phyloP scores from a whole-genome alignment of 352 stramenopile species.

The Globisporangium yorkense region DNA sequence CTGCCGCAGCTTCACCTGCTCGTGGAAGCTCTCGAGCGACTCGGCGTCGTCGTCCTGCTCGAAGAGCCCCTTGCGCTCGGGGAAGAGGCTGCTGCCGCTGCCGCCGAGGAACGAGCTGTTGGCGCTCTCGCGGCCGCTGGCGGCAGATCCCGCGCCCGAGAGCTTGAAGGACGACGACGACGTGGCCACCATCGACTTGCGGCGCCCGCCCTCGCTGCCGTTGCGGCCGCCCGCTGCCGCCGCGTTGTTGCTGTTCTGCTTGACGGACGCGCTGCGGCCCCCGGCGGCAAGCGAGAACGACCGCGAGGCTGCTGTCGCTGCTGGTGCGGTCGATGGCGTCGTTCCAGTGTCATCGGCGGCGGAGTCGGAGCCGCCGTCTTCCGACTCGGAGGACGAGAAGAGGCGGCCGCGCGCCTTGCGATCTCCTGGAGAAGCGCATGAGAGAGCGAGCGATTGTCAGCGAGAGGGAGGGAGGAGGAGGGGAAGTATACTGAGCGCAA shows the following conservation, averaged over 20 bases:
- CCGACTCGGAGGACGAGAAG: conserved; percentile 19
- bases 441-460: neutral
- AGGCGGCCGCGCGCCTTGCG: conserved; percentile 14
- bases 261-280: conserved; percentile 8
- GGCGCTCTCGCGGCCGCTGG: conserved; percentile 1
- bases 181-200: conserved; percentile 9
- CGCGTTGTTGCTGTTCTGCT: conserved; percentile 5
- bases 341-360: conserved; percentile 3
- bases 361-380: conserved; percentile 10
- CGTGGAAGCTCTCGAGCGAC: conserved; percentile 66
- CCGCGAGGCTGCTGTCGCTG: neutral
- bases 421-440: conserved; percentile 2
- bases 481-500: neutral
- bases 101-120: conserved; percentile 14
- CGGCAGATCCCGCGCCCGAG: too few species aligned
- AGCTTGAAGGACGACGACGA: conserved; percentile 10
- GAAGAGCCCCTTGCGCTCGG: conserved; percentile 64
- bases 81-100: conserved; percentile 5
- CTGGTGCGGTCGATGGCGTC: neutral
- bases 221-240: conserved; percentile 3
- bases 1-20: conserved; percentile 65
- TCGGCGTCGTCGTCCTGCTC: conserved; percentile 71
- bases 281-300: conserved; percentile 7
- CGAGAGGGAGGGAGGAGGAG: neutral
- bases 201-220: conserved; percentile 2